A percentile compares a stretch with the other conserved stretches of the same genome.
Evolutionary conservation across 2,329 filamentous ascomycete species (phyloP).

Genomic region (Colletotrichum orbiculare): DNA sequence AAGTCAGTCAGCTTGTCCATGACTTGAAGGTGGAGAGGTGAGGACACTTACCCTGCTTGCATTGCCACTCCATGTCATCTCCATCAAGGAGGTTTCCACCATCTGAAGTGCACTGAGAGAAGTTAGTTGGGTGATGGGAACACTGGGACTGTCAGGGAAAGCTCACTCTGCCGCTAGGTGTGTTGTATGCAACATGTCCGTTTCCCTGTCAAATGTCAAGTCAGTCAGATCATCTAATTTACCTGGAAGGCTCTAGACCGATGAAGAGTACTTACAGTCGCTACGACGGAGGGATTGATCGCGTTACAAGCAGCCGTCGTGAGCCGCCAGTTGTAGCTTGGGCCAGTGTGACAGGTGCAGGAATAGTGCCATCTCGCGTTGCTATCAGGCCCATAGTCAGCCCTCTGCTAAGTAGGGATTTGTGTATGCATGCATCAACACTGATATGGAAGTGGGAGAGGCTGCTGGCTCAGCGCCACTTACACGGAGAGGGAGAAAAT

Average conservation of each 20-base stretch:
- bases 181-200: not conserved
- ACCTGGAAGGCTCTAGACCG: too few relatives aligned
- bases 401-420: too few relatives aligned
- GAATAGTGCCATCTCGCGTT: constrained; percentile 9
- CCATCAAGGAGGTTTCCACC: constrained; percentile 2
- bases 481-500: too few relatives aligned
- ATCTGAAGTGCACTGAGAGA: constrained; percentile 1
- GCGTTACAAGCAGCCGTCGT: constrained; percentile 1
- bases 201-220: too few relatives aligned
- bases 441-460: too few relatives aligned
- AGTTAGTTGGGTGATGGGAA: not conserved
- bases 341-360: constrained; percentile 15
- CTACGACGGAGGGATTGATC: not conserved
- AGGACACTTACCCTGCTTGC: not conserved
- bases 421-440: too few relatives aligned
- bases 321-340: constrained; percentile 9
- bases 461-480: too few relatives aligned
- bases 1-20: too few relatives aligned
- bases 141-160: too few relatives aligned
- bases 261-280: not conserved
- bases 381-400: not conserved
- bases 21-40: too few relatives aligned
- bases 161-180: constrained; percentile 5
- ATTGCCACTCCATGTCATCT: not conserved
- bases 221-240: too few relatives aligned